Conservation (phyloP, 179 eudicot species). For the Spergularia azorica region DNA sequence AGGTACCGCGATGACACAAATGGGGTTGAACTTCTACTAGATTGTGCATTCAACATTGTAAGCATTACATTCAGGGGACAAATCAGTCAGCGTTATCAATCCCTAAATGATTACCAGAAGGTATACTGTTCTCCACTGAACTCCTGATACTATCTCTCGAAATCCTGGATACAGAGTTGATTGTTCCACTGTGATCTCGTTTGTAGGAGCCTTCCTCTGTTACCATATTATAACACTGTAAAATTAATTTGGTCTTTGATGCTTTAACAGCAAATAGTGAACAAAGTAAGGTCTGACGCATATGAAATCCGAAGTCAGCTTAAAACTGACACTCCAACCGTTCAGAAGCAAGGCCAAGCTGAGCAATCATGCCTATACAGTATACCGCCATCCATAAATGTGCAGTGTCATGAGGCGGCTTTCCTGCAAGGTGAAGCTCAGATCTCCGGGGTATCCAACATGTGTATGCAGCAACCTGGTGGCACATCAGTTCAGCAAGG, state of each 20-base stretch:
- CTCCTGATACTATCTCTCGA: too few relatives aligned
- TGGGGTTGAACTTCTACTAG: conserved; percentile 40
- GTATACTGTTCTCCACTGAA: conserved; percentile 26
- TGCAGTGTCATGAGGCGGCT: too few relatives aligned
- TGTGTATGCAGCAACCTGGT: neutral
- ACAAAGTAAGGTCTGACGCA: conserved; percentile 25
- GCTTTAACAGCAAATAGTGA: conserved; percentile 25
- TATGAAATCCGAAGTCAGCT: conserved; percentile 23
- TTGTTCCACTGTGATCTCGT: neutral
- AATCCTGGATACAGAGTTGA: neutral
- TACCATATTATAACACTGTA: neutral
- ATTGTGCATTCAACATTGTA: conserved; percentile 44
- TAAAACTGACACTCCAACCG: conserved; percentile 1
- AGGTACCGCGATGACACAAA: conserved; percentile 30
- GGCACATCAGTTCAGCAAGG: conserved; percentile 17
- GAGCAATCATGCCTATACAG: neutral
- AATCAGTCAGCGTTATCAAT: conserved; percentile 35
- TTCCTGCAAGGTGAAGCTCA: neutral
- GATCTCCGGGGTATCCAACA: neutral
- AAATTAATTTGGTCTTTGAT: neutral
- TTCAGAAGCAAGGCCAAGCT: conserved; percentile 9
- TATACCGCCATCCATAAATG: neutral
- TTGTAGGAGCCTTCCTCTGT: neutral
- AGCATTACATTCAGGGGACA: conserved; percentile 48
- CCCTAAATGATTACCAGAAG: conserved; percentile 39